Percentiles rank a stretch among this genome's conserved stretches.
Evolutionary conservation across 2,329 filamentous ascomycete species (phyloP).

Genomic region (Colletotrichum sp.): DNA sequence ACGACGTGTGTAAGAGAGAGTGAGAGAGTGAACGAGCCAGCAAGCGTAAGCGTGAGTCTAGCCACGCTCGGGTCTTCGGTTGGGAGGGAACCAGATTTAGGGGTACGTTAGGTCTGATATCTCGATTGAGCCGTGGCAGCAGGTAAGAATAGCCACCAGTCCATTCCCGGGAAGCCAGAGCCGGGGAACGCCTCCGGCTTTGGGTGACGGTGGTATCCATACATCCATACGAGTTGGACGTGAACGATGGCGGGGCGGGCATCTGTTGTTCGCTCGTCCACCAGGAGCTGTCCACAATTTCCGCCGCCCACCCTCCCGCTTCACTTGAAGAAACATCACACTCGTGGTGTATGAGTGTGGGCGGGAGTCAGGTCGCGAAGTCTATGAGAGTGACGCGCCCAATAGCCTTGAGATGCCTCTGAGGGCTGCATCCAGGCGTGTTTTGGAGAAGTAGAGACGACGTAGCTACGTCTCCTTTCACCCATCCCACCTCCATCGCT

Average conservation of each 20-base stretch:
- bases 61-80: not conserved
- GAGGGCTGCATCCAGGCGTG: not conserved
- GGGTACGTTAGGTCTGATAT: conserved; percentile 2
- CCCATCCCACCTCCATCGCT: not conserved
- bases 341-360: not conserved
- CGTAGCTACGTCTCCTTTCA: not conserved
- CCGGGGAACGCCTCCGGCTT: not conserved
- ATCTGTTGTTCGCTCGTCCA: not conserved
- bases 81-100: conserved; percentile 1
- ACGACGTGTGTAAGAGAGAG: not conserved
- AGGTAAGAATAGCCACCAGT: conserved; percentile 13
- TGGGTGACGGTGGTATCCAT: not conserved
- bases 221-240: not conserved
- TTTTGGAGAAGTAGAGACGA: not conserved
- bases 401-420: not conserved
- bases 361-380: not conserved
- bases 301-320: not conserved
- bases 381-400: not conserved
- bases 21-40: not conserved
- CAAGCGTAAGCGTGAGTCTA: not conserved
- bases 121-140: not conserved
- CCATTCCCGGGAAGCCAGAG: not conserved
- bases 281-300: not conserved
- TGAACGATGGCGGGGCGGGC: not conserved
- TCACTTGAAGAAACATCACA: not conserved